Base-by-base conservation (phyloP, 148 eudicot genomes). In the Camellia granthamiana region DNA sequence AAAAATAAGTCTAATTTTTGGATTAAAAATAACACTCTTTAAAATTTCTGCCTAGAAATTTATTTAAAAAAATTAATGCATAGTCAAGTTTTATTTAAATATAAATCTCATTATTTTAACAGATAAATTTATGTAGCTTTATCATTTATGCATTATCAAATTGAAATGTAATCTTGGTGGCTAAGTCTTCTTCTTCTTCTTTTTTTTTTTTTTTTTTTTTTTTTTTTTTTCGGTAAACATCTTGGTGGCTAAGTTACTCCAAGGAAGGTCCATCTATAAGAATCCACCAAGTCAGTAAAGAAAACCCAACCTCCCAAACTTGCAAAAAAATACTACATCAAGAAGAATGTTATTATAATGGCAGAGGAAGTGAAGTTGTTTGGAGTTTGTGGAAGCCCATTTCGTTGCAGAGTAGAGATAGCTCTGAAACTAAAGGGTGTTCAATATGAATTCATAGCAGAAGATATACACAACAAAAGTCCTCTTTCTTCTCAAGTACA, bases 371-470 rank as follows among this genome's bases (percentile, higher is more conserved):
- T 82, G 75, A 79, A 76, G 78, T 21, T 85, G 30, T 14, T 69
- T 1, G 87, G 87, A 2, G 2, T 5, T 16, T 46, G 38, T 49
- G 66, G 5, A 8, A 85, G 87, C 76, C 83, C 85, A 23, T 82
- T 70, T 66, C 30, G 78, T 41, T 4, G 43, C 59, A 82, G 87
- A 79, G 78, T 82, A n/a, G 83, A 79, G 72, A 55, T 76, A 18
- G 87, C 80, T 55, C 76, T 85, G 82, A 79, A 85, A 49, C 42
- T 81, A 23, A 85, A 85, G 56, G 83, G 87, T 4, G 71, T 85
- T 8, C 5, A 79, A 30, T 82, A 79, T 42, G 87, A 85, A 75
- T 82, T 56, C 55, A 66, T 79, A 15, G 62, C 60, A 23, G 87
- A 85, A 79, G 84, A 85, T 58, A 12, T 85, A 0, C 7, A 2